A percentile compares a stretch with the other conserved stretches of the same genome.
These are phyloP conservation scores for Phytopythium mirpurense DNA, from an alignment of 352 stramenopile species.

Conservation along the genomic window DNA sequence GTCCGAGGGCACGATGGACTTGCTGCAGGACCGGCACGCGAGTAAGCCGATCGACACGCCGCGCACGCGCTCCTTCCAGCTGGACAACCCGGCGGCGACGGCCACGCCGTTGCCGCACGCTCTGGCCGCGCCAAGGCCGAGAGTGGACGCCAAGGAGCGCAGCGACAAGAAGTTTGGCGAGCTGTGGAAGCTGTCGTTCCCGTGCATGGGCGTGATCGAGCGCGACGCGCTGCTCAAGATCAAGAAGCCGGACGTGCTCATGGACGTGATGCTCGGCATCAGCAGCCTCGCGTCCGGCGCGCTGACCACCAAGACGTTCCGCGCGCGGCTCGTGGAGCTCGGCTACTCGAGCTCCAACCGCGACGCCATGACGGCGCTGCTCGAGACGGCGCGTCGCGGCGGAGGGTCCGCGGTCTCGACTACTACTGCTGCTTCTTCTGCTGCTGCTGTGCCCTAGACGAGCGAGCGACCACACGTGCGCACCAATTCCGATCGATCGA, in stretches of 20 bases:
- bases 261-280: constrained; percentile 77
- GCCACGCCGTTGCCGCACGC: constrained; percentile 4
- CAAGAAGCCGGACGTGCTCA: constrained; percentile 53
- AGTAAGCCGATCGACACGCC: constrained; percentile 22
- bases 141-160: constrained; percentile 8
- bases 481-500: no score
- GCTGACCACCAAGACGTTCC: constrained; percentile 51
- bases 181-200: constrained; percentile 74
- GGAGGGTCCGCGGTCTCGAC: no score
- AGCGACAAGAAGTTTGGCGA: constrained; percentile 54
- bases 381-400: constrained; percentile 41
- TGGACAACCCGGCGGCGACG: constrained; percentile 14
- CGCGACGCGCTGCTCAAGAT: constrained; percentile 57
- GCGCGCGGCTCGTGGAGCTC: constrained; percentile 49
- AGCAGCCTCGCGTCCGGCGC: constrained; percentile 66
- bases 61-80: constrained; percentile 47
- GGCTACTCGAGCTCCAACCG: constrained; percentile 55
- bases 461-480: no score
- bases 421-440: no score
- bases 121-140: constrained; percentile 16
- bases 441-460: no score
- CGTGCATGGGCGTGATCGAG: constrained; percentile 62
- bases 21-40: constrained; percentile 21
- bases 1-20: constrained; percentile 44
- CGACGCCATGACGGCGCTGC: constrained; percentile 43